phyloP scores from a whole-genome alignment of 495 filamentous ascomycete genomes.

The Oidiodendron maius region DNA sequence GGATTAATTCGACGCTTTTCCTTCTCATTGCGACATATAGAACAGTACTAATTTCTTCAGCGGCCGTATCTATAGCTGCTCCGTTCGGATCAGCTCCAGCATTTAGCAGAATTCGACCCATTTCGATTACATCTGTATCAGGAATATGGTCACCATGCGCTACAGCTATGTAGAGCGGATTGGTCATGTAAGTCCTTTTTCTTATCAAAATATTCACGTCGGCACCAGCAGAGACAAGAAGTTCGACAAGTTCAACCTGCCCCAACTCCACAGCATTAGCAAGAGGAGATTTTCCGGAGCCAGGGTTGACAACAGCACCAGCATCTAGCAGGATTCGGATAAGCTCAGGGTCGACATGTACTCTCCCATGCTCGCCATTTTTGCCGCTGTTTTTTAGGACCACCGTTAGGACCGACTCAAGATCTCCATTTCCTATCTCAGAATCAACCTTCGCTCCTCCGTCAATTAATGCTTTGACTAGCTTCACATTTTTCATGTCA shows the following conservation, averaged over 20 bases:
- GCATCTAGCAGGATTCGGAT: conserved; percentile 5
- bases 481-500: conserved; percentile 4
- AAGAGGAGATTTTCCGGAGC: conserved; percentile 8
- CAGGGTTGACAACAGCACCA: conserved; percentile 10
- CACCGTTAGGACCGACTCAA: conserved; percentile 3
- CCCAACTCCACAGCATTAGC: not conserved
- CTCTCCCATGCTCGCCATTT: not conserved
- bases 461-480: conserved; percentile 6
- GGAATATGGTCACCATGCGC: not conserved
- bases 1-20: conserved; percentile 6
- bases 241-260: conserved; percentile 5
- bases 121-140: conserved; percentile 7
- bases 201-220: conserved; percentile 6
- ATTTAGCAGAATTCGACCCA: conserved; percentile 8
- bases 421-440: conserved; percentile 1
- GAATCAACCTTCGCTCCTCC: conserved; percentile 6
- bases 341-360: conserved; percentile 3
- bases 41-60: not conserved
- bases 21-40: conserved; percentile 1
- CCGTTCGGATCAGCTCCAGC: conserved; percentile 10
- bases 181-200: not conserved
- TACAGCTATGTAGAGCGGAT: conserved; percentile 4
- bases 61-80: not conserved
- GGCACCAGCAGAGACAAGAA: conserved; percentile 9
- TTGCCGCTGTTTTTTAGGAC: not conserved